Evolutionary conservation across 2,329 filamentous ascomycete genomes (phyloP).

Genomic region (Fonsecaea multimorphosa): DNA sequence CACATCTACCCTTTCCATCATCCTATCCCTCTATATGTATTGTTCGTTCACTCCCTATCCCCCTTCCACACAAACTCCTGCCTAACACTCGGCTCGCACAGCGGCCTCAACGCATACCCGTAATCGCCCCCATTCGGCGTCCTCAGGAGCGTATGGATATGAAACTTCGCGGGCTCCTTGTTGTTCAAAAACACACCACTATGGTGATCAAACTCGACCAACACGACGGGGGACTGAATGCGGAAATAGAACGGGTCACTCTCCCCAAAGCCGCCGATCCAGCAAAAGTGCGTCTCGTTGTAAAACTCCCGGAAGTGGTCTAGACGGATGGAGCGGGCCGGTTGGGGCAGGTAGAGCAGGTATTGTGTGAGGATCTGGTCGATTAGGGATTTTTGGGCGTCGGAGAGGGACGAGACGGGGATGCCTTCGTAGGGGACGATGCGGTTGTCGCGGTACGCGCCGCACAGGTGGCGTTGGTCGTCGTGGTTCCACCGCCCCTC

Average conservation of each 20-base stretch:
- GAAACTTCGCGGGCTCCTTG: slow-evolving; percentile 74
- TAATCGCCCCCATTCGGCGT: slow-evolving; percentile 80
- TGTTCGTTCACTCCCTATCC: not conserved
- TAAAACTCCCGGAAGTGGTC: slow-evolving; percentile 62
- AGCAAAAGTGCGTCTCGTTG: slow-evolving; percentile 77
- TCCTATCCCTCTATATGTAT: not conserved
- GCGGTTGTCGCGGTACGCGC: slow-evolving; percentile 79
- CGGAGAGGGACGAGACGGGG: slow-evolving; percentile 56
- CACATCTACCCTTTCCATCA: not conserved
- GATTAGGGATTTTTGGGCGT: slow-evolving; percentile 61
- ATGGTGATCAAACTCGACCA: slow-evolving; percentile 81
- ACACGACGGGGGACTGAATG: slow-evolving; percentile 75
- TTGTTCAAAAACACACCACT: slow-evolving; percentile 79
- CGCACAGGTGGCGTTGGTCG: slow-evolving; percentile 78
- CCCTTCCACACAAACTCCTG: slow-evolving; percentile 47
- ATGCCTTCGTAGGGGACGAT: slow-evolving; percentile 76
- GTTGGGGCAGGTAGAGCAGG: slow-evolving; percentile 68
- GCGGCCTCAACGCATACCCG: slow-evolving; percentile 60
- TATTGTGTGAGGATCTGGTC: slow-evolving; percentile 67
- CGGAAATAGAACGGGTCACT: slow-evolving; percentile 76
- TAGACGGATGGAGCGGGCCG: slow-evolving; percentile 62
- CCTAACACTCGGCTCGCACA: slow-evolving; percentile 44
- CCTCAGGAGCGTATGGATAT: slow-evolving; percentile 75
- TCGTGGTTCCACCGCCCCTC: slow-evolving; percentile 75
- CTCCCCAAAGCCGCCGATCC: slow-evolving; percentile 74